Evolutionary conservation across 192 early-diverging fungal species (phyloP).

Genomic region (Dissophora globulifera): DNA sequence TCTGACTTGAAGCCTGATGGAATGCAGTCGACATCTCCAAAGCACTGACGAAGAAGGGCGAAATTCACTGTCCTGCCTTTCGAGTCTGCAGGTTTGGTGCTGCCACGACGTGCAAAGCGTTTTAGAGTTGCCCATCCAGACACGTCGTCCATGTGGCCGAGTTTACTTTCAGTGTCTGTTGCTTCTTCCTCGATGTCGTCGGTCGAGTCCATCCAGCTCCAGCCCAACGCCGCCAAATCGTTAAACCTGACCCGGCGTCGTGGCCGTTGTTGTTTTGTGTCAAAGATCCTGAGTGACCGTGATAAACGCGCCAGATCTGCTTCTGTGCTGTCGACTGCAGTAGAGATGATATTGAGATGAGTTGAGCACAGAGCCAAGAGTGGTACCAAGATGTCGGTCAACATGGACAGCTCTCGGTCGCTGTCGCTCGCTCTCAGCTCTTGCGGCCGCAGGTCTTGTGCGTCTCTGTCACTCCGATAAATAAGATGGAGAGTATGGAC

Average conservation of each 20-base stretch:
- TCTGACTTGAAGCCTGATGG: too few relatives aligned
- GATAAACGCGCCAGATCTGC: background rate
- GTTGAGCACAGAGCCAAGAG: slow-evolving; percentile 9
- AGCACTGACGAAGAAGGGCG: background rate
- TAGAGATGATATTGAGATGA: slow-evolving; percentile 3
- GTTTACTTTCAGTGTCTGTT: background rate
- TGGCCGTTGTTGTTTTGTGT: background rate
- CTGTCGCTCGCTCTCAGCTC: too few relatives aligned
- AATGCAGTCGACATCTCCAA: background rate
- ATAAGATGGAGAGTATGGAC: slow-evolving; percentile 2
- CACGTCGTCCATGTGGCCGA: too few relatives aligned
- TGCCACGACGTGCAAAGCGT: too few relatives aligned
- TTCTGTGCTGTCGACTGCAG: background rate
- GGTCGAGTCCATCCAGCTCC: background rate
- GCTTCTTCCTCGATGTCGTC: background rate
- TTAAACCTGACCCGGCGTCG: background rate
- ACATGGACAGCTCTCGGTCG: too few relatives aligned
- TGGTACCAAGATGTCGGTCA: slow-evolving; percentile 2
- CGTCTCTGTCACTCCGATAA: slow-evolving; percentile 3
- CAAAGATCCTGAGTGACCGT: background rate
- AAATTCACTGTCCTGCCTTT: background rate
- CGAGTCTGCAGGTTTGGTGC: too few relatives aligned
- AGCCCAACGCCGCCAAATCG: background rate
- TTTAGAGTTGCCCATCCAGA: too few relatives aligned
- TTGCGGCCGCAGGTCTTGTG: too few relatives aligned